Base-by-base conservation (phyloP, 1,284 basidiomycete genomes). In the Psilocybe mexicana region DNA sequence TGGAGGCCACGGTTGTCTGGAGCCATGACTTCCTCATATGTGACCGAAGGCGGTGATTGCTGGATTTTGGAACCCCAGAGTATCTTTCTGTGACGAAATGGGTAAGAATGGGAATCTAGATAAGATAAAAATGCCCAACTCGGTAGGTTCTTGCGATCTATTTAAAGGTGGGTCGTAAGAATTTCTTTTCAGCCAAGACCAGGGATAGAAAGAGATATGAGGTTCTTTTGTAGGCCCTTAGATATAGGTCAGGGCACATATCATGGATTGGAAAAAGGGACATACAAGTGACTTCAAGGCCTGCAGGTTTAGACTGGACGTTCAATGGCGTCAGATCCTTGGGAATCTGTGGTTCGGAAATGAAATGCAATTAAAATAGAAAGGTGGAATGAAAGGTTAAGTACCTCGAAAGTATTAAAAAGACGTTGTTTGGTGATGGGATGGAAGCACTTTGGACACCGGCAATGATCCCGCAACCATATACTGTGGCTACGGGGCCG, bases 361-460 rank as follows among this genome's bases (percentile, higher is more conserved):
- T 45, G 40, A 35, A 36, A 51, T 43, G 24, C 14, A 11, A 18
- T 8, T 11, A 48, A 30, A 46, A 44, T 54, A 35, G 33, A 26
- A 40, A 42, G n/a, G 26, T 44, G 30, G 36, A 42, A 47, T 18
- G 44, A n/a, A 1, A 46, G 80, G 38, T 18, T 18, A 18, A 18
- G 18, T 62, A 90, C 94, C 59, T 91, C 85, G 61, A 90, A 93
- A 0, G 96, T 94, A 67, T 94, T 88, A 50, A 95, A 78, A 10
- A 98, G 74, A 8, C 96, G 82, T 72, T 98, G 96, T 70, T 94
- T 96, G 7, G 96, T 98, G 58, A 87, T 73, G 0, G 88, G 78
- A 73, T 98, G 96, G 69, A 92, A 96, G 73, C 95, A 98, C 50
- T 85, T 75, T 0, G 89, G 73, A 72, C 95, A 98, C 35, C 95